Evolutionary conservation across 1,284 basidiomycete genomes (phyloP), one percentile per base, ranked within the genome.

Genomic region (Moesziomyces sp.): DNA sequence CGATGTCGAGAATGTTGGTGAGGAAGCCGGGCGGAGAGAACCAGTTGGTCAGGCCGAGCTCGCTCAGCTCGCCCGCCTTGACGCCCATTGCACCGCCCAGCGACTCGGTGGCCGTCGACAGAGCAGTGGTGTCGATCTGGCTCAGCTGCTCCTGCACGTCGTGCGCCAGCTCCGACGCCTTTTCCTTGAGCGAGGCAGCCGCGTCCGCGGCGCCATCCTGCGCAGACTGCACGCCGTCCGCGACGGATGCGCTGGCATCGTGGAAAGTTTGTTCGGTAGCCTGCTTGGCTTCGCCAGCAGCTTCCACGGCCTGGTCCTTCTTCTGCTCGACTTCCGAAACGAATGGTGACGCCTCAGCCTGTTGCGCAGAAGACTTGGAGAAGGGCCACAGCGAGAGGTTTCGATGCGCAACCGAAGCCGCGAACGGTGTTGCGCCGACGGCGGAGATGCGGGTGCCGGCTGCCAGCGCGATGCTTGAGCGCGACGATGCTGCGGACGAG

Each of bases 31-130:
- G 61, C 10, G 78, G 78, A 35, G 70, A 55, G 18, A 18, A 87
- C 84, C 87, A 90, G 56, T 88, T 86, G 19, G 88, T 87, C 5
- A 95, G 87, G 3, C 92, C 94, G 44, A 94, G 87, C 13, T 90
- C 88, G 21, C 90, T 88, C 40, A 96, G 87, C 85, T 95, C 93
- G 0, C 93, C 92, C 35, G 90, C 89, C 70, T 92, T 89, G 40
- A 93, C 79, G 45, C 66, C 72, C 38, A 57, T 50, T 2, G 68
- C 63, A 16, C 60, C 58, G 18, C 45, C 30, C n/a, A 74, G 56
- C 4, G 59, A 48, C 50, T 78, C 76, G 21, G 60, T 59, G 26
- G 76, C 57, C 35, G 66, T 78, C 26, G 67, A 46, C 16, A 58
- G 60, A 5, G 64, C 43, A 14, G 69, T 48, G n/a, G 61, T 44